phyloP scores from a whole-genome alignment of 2,329 filamentous ascomycete species.

The Cladophialophora carrionii region DNA sequence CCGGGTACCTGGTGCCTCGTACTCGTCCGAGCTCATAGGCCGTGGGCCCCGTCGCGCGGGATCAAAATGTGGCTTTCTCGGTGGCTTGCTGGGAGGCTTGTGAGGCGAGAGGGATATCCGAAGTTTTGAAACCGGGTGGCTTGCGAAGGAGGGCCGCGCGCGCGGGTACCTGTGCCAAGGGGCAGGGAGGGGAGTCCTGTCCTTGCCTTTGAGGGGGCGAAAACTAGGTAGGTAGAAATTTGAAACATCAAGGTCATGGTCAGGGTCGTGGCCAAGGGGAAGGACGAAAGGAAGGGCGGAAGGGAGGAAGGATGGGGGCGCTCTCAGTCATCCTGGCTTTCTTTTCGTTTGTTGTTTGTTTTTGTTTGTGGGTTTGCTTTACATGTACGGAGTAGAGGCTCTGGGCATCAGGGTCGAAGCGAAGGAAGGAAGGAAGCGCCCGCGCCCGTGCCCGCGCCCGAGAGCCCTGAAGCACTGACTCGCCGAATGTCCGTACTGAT shows the following conservation, averaged over 20 bases:
- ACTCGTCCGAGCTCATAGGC: too few species aligned
- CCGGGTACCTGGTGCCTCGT: too few species aligned
- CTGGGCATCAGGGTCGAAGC: background rate
- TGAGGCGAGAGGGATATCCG: background rate
- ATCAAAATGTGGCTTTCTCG: too few species aligned
- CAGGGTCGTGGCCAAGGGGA: background rate
- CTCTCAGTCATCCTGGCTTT: background rate
- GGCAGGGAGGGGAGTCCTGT: background rate
- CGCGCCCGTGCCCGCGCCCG: too few species aligned
- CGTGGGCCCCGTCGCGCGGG: too few species aligned
- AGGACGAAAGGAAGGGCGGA: background rate
- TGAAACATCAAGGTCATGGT: background rate
- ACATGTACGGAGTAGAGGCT: background rate
- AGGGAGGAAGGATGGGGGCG: background rate
- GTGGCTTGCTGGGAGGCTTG: background rate
- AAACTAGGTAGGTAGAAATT: background rate
- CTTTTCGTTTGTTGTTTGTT: background rate
- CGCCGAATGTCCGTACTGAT: background rate
- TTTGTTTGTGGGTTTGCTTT: background rate
- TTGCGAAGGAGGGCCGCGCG: background rate
- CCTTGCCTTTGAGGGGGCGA: background rate
- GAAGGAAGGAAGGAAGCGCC: too few species aligned
- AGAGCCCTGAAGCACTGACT: too few species aligned
- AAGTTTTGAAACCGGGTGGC: slow-evolving; percentile 11
- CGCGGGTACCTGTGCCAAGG: too few species aligned